A percentile compares a stretch with the other conserved stretches of the same genome.
phyloP scores from a whole-genome alignment of 495 filamentous ascomycete species.

The Hypoxylon perforatum region DNA sequence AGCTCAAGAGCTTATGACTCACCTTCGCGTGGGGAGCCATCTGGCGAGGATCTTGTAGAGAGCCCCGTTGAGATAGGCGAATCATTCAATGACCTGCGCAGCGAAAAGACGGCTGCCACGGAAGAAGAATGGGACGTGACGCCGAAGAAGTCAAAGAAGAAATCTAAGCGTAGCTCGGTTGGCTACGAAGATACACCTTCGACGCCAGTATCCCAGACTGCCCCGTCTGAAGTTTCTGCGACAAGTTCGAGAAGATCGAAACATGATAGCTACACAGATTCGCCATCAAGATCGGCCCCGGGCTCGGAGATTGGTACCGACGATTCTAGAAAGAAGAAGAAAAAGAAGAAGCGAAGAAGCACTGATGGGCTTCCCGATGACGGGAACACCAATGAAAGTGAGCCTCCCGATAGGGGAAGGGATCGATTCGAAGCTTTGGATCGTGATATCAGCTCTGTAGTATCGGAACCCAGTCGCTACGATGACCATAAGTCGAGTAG shows the following conservation, averaged over 20 bases:
- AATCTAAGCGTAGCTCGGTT: slow-evolving; percentile 24
- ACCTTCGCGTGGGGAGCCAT: slow-evolving; percentile 32
- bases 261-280: slow-evolving; percentile 42
- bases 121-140: slow-evolving; percentile 31
- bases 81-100: slow-evolving; percentile 19
- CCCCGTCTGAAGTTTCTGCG: slow-evolving; percentile 43
- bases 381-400: slow-evolving; percentile 11
- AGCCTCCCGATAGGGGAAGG: slow-evolving; percentile 47
- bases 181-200: slow-evolving; percentile 22
- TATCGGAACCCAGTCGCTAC: slow-evolving; percentile 50
- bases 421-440: slow-evolving; percentile 44
- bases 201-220: slow-evolving; percentile 28
- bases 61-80: slow-evolving; percentile 31
- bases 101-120: slow-evolving; percentile 9
- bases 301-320: slow-evolving; percentile 19
- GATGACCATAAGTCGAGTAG: slow-evolving; percentile 48
- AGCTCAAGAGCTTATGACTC: slow-evolving; percentile 42
- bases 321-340: slow-evolving; percentile 34
- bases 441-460: slow-evolving; percentile 56
- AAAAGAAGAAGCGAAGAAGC: slow-evolving; percentile 29
- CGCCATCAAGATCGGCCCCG: slow-evolving; percentile 24
- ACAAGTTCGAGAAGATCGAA: slow-evolving; percentile 47
- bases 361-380: slow-evolving; percentile 31
- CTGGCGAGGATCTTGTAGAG: slow-evolving; percentile 21
- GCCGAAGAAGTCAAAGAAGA: slow-evolving; percentile 38